A percentile compares a stretch with the other conserved stretches of the same genome.
These are phyloP conservation scores for Pulveroboletus sp. DNA, from an alignment of 768 basidiomycete species.

Conservation along the genomic window DNA sequence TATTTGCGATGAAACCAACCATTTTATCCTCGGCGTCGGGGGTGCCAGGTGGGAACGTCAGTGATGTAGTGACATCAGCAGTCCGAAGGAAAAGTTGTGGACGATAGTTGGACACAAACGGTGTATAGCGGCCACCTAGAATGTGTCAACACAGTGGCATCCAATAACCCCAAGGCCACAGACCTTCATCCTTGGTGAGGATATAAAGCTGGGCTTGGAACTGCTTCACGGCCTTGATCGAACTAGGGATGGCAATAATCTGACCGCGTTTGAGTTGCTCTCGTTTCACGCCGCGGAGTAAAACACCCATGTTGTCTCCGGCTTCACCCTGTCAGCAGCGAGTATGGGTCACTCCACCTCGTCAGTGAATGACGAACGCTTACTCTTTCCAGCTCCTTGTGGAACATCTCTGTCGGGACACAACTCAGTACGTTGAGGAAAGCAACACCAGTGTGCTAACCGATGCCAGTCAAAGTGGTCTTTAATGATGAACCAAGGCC, in stretches of 20 bases:
- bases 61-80: slow-evolving; percentile 80
- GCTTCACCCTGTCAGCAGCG: slow-evolving; percentile 68
- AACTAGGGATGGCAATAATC: slow-evolving; percentile 82
- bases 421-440: slow-evolving; percentile 3
- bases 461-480: slow-evolving; percentile 94
- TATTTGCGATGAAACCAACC: slow-evolving; percentile 38
- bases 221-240: slow-evolving; percentile 91
- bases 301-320: slow-evolving; percentile 98
- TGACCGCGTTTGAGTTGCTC: slow-evolving; percentile 94
- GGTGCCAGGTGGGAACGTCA: slow-evolving; percentile 86
- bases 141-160: slow-evolving; percentile 32
- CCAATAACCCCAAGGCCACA: slow-evolving; percentile 38
- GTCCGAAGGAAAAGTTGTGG: slow-evolving; percentile 96
- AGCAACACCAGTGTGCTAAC: slow-evolving; percentile 30
- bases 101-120: slow-evolving; percentile 91
- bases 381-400: slow-evolving; percentile 96
- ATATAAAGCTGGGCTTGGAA: slow-evolving; percentile 91
- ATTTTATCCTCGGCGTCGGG: slow-evolving; percentile 81
- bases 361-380: slow-evolving; percentile 11
- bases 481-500: slow-evolving; percentile 79
- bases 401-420: slow-evolving; percentile 83
- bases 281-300: slow-evolving; percentile 95
- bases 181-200: slow-evolving; percentile 37
- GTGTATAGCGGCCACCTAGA: slow-evolving; percentile 73
- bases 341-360: slow-evolving; percentile 3